These are phyloP conservation scores for Gentiana dahurica DNA, from an alignment of 257 asterid species.

Conservation along the genomic window DNA sequence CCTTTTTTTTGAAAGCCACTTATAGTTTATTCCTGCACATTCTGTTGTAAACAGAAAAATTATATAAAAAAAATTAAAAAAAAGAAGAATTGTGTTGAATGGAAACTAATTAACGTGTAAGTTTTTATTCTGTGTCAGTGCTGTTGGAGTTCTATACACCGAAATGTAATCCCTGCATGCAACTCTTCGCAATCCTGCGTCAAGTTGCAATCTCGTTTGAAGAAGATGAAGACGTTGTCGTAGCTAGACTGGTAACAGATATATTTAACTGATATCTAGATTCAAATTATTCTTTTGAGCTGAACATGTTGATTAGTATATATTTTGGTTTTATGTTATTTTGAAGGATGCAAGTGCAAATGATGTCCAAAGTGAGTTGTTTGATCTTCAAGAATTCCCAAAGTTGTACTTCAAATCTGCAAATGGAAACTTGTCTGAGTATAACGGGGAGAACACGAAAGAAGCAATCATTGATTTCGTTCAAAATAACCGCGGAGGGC, in stretches of 20 bases:
- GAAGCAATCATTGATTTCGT: constrained; percentile 54
- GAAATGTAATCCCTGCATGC: constrained; percentile 85
- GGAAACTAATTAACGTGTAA: background rate
- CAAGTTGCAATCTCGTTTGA: constrained; percentile 63
- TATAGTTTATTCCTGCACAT: background rate
- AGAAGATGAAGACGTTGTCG: constrained; percentile 44
- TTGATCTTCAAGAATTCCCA: constrained; percentile 65
- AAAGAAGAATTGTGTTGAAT: no score
- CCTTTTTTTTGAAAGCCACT: no score
- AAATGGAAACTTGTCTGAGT: constrained; percentile 34
- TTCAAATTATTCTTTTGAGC: no score
- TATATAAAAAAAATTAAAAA: no score
- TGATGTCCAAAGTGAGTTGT: constrained; percentile 45
- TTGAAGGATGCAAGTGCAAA: constrained; percentile 67
- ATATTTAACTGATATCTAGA: no score
- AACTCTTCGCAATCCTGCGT: constrained; percentile 69
- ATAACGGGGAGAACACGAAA: constrained; percentile 59
- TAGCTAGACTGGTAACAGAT: constrained; percentile 49
- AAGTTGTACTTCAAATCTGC: constrained; percentile 73
- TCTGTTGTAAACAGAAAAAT: no score
- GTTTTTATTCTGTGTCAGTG: constrained; percentile 27
- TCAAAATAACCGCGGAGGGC: constrained; percentile 28
- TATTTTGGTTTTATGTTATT: no score
- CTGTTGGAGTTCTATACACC: constrained; percentile 76
- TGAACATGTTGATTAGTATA: no score